phyloP scores from a whole-genome alignment of 805 yeast species.

The Saccharomyces paradoxus region DNA sequence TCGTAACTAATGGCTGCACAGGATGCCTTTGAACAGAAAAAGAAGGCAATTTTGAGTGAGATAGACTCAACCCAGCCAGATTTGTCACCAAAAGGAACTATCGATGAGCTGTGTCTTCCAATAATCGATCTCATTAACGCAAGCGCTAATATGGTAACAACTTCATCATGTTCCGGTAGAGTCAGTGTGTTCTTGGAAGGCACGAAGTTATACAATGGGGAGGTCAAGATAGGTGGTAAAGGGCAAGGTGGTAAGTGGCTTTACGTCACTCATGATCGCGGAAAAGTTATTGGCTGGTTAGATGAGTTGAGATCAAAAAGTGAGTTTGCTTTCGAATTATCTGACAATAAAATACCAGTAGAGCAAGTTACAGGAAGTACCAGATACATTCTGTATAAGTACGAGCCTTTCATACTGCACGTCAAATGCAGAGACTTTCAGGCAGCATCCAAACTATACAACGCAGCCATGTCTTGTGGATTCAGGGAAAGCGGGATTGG shows the following conservation, averaged over 20 bases:
- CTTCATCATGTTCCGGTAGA: conserved; percentile 84
- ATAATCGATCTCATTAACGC: conserved; percentile 60
- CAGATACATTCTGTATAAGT: conserved; percentile 64
- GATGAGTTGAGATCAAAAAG: conserved; percentile 20
- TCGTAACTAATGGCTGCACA: conserved; percentile 13
- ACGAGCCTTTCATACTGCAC: conserved; percentile 79
- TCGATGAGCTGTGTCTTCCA: conserved; percentile 69
- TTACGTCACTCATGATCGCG: conserved; percentile 62
- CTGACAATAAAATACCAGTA: not conserved
- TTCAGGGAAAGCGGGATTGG: conserved; percentile 86
- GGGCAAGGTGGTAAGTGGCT: conserved; percentile 83
- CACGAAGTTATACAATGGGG: conserved; percentile 32
- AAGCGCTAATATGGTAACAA: conserved; percentile 64
- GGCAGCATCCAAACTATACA: conserved; percentile 54
- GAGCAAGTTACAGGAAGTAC: conserved; percentile 17
- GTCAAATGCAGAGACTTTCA: conserved; percentile 62
- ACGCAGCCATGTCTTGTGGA: conserved; percentile 74
- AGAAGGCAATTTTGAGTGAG: conserved; percentile 43
- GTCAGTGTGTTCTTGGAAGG: conserved; percentile 80
- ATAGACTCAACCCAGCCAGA: conserved; percentile 44
- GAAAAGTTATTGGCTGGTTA: conserved; percentile 43
- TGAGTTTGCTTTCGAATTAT: conserved; percentile 12
- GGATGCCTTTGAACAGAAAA: conserved; percentile 63
- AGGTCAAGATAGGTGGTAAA: conserved; percentile 60
- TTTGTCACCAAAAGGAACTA: conserved; percentile 80